phyloP scores from a whole-genome alignment of 2,329 filamentous ascomycete species.

The Tolypocladium ophioglossoides region DNA sequence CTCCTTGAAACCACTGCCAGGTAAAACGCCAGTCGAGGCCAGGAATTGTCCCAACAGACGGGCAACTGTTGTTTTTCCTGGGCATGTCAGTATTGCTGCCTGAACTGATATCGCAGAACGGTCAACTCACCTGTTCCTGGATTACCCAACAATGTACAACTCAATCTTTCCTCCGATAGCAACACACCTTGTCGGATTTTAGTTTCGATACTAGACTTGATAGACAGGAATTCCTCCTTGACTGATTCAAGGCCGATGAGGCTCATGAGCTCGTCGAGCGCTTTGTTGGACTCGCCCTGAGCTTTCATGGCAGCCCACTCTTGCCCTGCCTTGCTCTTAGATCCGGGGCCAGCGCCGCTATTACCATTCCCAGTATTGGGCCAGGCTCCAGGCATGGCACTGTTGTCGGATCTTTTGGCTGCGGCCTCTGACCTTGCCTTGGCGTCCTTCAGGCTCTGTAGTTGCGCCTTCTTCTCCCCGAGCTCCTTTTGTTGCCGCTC shows the following conservation, averaged over 20 bases:
- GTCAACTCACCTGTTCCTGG: conserved; percentile 59
- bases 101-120: no score
- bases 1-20: conserved; percentile 51
- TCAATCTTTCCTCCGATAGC: conserved; percentile 47
- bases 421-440: conserved; percentile 9
- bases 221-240: conserved; percentile 50
- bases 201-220: conserved; percentile 55
- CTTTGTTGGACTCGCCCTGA: conserved; percentile 37
- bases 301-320: conserved; percentile 56
- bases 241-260: conserved; percentile 64
- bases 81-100: conserved; percentile 5
- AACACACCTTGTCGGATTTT: conserved; percentile 45
- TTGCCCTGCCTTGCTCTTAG: no score
- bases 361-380: no score
- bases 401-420: conserved; percentile 5
- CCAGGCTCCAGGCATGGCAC: background rate
- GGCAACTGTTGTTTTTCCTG: conserved; percentile 63
- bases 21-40: conserved; percentile 47
- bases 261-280: conserved; percentile 53
- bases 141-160: conserved; percentile 57
- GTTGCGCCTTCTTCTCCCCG: conserved; percentile 32
- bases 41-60: conserved; percentile 59
- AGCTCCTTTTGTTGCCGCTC: conserved; percentile 31
- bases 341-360: no score
- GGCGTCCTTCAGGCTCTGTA: conserved; percentile 28